A percentile compares a stretch with the other conserved stretches of the same genome.
phyloP scores from a whole-genome alignment of 305 asterid genomes.

The Solanum hybrid region DNA sequence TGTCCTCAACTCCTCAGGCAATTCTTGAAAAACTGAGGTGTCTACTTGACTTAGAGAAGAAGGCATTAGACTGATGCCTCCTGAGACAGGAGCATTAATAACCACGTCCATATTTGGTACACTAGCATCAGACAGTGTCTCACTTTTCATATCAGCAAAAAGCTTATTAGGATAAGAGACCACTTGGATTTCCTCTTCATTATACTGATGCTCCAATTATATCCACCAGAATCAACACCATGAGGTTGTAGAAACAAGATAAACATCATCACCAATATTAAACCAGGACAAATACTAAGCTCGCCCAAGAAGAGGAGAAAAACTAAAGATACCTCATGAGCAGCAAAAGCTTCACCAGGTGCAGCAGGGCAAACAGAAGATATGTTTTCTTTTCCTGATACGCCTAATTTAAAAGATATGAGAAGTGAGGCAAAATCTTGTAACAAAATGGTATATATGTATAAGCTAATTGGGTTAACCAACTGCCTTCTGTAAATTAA shows the following conservation, averaged over 20 bases:
- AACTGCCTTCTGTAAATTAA: background rate
- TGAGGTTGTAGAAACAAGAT: background rate
- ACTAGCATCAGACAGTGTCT: conserved; percentile 4
- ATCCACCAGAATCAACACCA: conserved; percentile 4
- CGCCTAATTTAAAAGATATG: conserved; percentile 19
- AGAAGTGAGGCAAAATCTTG: conserved; percentile 6
- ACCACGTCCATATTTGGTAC: conserved; percentile 14
- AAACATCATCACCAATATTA: conserved; percentile 1
- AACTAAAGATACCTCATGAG: conserved; percentile 30
- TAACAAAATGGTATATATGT: background rate
- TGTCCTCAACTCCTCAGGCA: conserved; percentile 75
- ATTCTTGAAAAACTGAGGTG: conserved; percentile 58
- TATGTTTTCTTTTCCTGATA: conserved; percentile 22
- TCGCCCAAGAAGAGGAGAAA: background rate
- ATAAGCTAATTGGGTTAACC: background rate
- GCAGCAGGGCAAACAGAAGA: conserved; percentile 19
- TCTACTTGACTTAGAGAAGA: conserved; percentile 90
- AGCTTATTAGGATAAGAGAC: conserved; percentile 14
- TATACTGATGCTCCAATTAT: conserved; percentile 3
- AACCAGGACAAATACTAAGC: background rate
- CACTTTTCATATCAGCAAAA: conserved; percentile 17
- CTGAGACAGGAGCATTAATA: conserved; percentile 26
- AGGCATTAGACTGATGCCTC: conserved; percentile 47
- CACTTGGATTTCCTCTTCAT: conserved; percentile 4
- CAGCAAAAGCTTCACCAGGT: conserved; percentile 20